phyloP scores from a whole-genome alignment of 179 eudicot species.

The Sideroxylon spinosum region DNA sequence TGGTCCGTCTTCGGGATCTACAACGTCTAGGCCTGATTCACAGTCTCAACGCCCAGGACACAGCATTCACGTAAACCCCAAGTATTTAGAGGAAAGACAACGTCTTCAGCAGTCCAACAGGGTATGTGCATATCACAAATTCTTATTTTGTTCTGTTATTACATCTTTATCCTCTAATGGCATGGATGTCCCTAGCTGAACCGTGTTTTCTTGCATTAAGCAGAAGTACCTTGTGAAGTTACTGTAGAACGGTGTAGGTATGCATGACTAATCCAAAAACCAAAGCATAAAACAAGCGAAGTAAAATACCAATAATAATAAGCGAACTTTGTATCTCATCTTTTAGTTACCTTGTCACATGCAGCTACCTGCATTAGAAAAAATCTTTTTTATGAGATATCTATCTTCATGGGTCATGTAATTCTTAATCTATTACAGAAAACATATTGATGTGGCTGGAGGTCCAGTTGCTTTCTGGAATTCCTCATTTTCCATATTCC shows the following conservation, averaged over 20 bases:
- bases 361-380: background rate
- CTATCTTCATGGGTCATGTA: background rate
- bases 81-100: conserved; percentile 91
- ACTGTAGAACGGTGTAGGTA: background rate
- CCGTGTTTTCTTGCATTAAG: background rate
- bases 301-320: too few relatives aligned
- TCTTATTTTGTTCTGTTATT: background rate
- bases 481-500: background rate
- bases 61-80: conserved; percentile 94
- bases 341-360: too few relatives aligned
- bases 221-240: background rate
- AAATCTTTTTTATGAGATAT: background rate
- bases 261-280: too few relatives aligned
- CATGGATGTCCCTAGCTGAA: background rate
- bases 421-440: background rate
- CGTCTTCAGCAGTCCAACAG: conserved; percentile 71
- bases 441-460: background rate
- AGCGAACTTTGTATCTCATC: too few relatives aligned
- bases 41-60: conserved; percentile 64
- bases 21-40: conserved; percentile 54
- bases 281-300: too few relatives aligned
- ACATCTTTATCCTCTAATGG: background rate
- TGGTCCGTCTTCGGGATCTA: conserved; percentile 62
- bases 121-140: conserved; percentile 32
- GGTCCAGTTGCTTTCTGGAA: background rate